These are phyloP conservation scores for Phytophthora brassicae DNA, from an alignment of 352 stramenopile species.

Conservation along the genomic window DNA sequence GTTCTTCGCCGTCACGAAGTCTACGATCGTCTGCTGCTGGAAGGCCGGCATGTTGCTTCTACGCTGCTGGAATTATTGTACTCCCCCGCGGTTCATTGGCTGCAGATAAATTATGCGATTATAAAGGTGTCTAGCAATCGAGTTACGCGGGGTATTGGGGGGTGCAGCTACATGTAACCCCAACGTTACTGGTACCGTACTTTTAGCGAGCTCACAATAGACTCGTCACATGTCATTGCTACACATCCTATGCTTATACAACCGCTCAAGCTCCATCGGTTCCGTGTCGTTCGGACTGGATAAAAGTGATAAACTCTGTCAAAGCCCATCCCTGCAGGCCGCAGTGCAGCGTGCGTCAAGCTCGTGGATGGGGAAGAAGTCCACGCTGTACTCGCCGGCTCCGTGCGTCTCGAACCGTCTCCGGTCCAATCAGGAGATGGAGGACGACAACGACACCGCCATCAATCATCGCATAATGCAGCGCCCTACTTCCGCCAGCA, in stretches of 20 bases:
- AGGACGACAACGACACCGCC: constrained; percentile 1
- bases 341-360: background rate
- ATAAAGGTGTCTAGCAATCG: background rate
- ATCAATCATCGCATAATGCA: constrained; percentile 10
- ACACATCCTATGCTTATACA: too few relatives aligned
- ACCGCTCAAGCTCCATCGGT: constrained; percentile 1
- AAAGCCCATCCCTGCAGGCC: background rate
- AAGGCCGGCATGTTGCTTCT: constrained; percentile 56
- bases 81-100: constrained; percentile 25
- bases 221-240: constrained; percentile 35
- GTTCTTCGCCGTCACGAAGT: constrained; percentile 50
- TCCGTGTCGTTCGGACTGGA: constrained; percentile 18
- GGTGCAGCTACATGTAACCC: too few relatives aligned
- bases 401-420: constrained; percentile 1
- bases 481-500: constrained; percentile 1
- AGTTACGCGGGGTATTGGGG: background rate
- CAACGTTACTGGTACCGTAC: too few relatives aligned
- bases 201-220: constrained; percentile 22
- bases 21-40: constrained; percentile 62
- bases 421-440: constrained; percentile 32
- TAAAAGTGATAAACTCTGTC: constrained; percentile 7
- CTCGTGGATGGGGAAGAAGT: constrained; percentile 17
- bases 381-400: constrained; percentile 1
- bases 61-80: constrained; percentile 21
- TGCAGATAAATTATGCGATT: constrained; percentile 28